Percentiles rank a stretch among this genome's conserved stretches.
Conservation (phyloP, 179 eudicot species). For the Heliamphora pulchella region DNA sequence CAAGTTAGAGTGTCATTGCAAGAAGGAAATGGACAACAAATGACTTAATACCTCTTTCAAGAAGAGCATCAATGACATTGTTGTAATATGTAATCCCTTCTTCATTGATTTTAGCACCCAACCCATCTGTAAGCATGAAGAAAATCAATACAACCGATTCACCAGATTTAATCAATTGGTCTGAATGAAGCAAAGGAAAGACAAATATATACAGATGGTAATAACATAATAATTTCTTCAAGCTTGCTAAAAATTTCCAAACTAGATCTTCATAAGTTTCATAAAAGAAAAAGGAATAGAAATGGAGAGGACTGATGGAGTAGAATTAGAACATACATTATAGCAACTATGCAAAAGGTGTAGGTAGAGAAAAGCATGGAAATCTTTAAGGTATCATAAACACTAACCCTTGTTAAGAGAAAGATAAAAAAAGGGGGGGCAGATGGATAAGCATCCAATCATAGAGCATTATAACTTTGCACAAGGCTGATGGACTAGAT, state of each 20-base stretch:
- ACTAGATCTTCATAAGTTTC: too few species aligned
- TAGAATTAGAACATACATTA: too few species aligned
- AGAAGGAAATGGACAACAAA: constrained; percentile 7
- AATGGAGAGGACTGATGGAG: too few species aligned
- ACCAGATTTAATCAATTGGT: background rate
- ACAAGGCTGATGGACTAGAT: background rate
- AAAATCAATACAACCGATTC: constrained; percentile 3
- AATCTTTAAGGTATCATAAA: background rate
- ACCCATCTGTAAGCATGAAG: constrained; percentile 55
- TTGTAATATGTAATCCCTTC: constrained; percentile 72
- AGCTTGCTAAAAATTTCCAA: background rate
- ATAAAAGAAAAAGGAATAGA: too few species aligned
- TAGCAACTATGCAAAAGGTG: too few species aligned
- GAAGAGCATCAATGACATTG: constrained; percentile 63
- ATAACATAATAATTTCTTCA: background rate
- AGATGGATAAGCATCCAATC: background rate
- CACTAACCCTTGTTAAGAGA: background rate
- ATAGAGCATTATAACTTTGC: background rate
- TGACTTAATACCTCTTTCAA: constrained; percentile 48
- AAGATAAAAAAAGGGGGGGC: background rate
- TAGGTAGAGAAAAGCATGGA: too few species aligned
- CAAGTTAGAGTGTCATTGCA: constrained; percentile 1
- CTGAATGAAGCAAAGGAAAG: background rate
- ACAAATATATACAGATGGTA: background rate
- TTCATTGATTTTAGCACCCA: constrained; percentile 58